Percentiles rank a stretch among this genome's conserved stretches.
phyloP scores from a whole-genome alignment of 768 basidiomycete species.

The Suillus luteus region DNA sequence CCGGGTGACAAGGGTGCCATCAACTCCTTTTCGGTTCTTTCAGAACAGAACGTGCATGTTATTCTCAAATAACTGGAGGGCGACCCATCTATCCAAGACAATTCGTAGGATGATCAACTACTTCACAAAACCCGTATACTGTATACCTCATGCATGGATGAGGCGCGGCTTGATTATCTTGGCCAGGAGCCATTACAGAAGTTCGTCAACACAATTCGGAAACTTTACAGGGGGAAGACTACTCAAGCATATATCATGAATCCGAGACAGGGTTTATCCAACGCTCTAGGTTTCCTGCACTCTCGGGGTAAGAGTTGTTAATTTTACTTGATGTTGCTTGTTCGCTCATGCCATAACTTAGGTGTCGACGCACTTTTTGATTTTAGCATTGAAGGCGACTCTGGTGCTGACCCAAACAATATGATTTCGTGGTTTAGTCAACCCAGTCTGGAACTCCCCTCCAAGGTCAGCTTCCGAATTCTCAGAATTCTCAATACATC shows the following conservation, averaged over 20 bases:
- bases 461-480: constrained; percentile 57
- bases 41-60: constrained; percentile 76
- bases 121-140: constrained; percentile 68
- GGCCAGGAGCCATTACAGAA: constrained; percentile 72
- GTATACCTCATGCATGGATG: constrained; percentile 82
- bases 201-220: constrained; percentile 61
- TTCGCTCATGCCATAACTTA: constrained; percentile 31
- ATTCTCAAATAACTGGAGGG: constrained; percentile 71
- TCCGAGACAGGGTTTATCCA: constrained; percentile 65
- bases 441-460: constrained; percentile 76
- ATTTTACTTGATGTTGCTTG: background rate
- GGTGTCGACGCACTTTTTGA: constrained; percentile 77
- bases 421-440: constrained; percentile 90
- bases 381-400: constrained; percentile 88
- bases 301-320: constrained; percentile 62
- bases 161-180: constrained; percentile 70
- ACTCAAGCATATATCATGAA: constrained; percentile 38
- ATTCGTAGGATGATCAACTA: constrained; percentile 53
- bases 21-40: constrained; percentile 71
- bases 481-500: constrained; percentile 6
- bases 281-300: constrained; percentile 83
- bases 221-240: constrained; percentile 57
- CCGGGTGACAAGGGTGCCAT: constrained; percentile 81
- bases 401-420: constrained; percentile 79
- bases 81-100: constrained; percentile 36